Evolutionary conservation across 139 green algal genomes (phyloP), one percentile per base, ranked within the genome.

Genomic region (Pleodorina starrii): DNA sequence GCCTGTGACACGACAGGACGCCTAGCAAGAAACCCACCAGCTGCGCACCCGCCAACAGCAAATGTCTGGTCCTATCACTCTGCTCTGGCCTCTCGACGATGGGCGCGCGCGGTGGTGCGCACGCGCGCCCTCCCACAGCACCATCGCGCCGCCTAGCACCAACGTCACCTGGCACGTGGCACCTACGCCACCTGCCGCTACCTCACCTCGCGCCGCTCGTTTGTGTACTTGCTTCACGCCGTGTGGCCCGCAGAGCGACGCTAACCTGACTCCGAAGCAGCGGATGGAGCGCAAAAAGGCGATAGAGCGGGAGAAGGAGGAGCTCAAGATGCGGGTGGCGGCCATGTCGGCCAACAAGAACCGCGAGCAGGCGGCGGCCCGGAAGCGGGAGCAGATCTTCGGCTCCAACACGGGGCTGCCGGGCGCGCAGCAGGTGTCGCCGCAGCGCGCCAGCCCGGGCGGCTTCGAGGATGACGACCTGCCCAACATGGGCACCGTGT

Each of bases 401-500:
- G 90, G 69, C 40, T 89, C 84, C 29, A 90, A 92, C 66, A 35
- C 57, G 23, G 90, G 84, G 1, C 71, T 92, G 68, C 85, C 90
- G 19, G 84, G 89, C n/a, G 66, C 69, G 23, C 74, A 90, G 23
- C 74, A 90, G 72, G 35, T 17, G 6, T 54, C 43, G 11, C 72
- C 40, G 74, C 44, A 69, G 48, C 44, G 78, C n/a, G 57, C 23
- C 2, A 1, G 4, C 5, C 38, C 10, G 5, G 57, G 86, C 25
- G 74, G 73, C 7, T 69, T 90, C 36, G 83, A 83, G 32, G 83
- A 92, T 48, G 89, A 92, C 76, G 87, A 84, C 43, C 43, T 90
- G 84, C 82, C 87, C 36, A 92, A 92, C 89, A 90, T 92, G 89
- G 89, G 89, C 75, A 89, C 88, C 5, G 50, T 89, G 69, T 48